phyloP scores from a whole-genome alignment of 306 rosid species.

The Myrica gale region DNA sequence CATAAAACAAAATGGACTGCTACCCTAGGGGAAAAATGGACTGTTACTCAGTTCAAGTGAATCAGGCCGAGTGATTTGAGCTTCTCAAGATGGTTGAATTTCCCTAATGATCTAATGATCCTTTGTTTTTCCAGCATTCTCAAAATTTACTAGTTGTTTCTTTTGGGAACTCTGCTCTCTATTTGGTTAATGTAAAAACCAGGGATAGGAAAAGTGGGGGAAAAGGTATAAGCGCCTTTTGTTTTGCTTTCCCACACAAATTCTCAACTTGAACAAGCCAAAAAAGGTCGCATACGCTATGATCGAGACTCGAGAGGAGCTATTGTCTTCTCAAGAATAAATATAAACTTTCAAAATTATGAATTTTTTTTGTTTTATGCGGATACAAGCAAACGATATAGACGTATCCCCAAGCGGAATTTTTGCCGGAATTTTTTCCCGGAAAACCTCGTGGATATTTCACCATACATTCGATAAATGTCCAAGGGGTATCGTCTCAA shows the following conservation, averaged over 20 bases:
- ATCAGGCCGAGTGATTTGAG: neutral
- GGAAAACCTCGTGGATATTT: neutral
- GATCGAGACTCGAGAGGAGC: neutral
- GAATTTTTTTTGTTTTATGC: too few species aligned
- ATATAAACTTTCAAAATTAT: neutral
- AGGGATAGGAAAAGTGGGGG: neutral
- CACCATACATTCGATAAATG: neutral
- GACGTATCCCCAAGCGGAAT: neutral
- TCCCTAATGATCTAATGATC: neutral
- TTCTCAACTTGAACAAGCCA: neutral
- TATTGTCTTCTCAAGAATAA: neutral
- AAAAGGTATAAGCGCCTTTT: neutral
- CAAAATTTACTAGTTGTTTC: neutral
- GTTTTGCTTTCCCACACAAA: neutral
- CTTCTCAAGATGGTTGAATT: neutral
- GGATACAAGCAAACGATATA: neutral
- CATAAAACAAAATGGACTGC: neutral
- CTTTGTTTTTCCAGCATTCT: neutral
- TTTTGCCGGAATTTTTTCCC: neutral
- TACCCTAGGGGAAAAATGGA: neutral
- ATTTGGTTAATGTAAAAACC: constrained; percentile 3
- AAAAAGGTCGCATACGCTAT: neutral
- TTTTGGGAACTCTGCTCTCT: constrained; percentile 15
- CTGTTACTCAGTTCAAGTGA: neutral
- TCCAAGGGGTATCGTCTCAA: neutral